Evolutionary conservation across 192 early-diverging fungal species (phyloP).

Genomic region (Entophlyctis helioformis): DNA sequence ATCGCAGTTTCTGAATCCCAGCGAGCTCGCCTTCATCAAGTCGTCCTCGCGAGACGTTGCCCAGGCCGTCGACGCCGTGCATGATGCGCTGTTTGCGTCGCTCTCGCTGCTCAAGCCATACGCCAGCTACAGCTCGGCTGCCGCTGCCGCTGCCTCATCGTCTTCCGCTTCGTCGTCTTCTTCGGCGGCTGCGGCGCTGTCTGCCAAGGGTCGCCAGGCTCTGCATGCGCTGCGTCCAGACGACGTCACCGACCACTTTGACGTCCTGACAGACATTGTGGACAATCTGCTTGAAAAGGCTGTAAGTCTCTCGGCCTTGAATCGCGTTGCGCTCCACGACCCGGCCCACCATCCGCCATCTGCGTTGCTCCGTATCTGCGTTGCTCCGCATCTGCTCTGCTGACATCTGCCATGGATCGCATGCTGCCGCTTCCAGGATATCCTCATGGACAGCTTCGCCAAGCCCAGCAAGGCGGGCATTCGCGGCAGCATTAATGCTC

Average conservation of each 20-base stretch:
- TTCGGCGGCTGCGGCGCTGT: not conserved
- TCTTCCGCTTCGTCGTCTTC: not conserved
- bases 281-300: conserved; percentile 76
- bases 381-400: no score
- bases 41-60: conserved; percentile 3
- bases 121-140: no score
- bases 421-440: conserved; percentile 14
- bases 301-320: conserved; percentile 19
- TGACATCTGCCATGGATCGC: no score
- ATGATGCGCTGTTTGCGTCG: no score
- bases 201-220: conserved; percentile 14
- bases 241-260: conserved; percentile 55
- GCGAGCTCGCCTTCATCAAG: conserved; percentile 19
- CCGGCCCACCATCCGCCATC: not conserved
- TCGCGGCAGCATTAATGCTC: no score
- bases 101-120: conserved; percentile 10
- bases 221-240: no score
- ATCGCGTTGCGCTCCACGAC: not conserved
- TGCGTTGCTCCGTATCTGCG: not conserved
- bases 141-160: no score
- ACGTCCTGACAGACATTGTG: conserved; percentile 53
- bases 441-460: conserved; percentile 9
- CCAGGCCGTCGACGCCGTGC: conserved; percentile 4
- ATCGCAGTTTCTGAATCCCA: conserved; percentile 12
- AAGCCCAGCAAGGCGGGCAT: conserved; percentile 1